Evolutionary conservation across 306 rosid species (phyloP).

Genomic region (Prosopis cineraria): DNA sequence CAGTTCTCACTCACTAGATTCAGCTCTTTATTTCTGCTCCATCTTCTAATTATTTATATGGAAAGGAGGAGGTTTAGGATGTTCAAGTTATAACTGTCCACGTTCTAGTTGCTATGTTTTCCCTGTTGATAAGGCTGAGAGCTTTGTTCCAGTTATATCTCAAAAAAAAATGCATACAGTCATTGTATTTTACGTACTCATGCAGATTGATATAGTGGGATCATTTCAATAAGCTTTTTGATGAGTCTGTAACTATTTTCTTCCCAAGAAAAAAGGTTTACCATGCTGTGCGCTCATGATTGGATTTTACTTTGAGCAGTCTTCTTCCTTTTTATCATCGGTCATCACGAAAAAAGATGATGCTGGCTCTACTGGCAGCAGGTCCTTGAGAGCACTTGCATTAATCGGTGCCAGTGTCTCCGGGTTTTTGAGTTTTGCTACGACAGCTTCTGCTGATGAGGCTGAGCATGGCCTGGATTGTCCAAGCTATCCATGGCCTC

Average conservation of each 20-base stretch:
- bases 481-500: conserved; percentile 98
- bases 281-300: conserved; percentile 10
- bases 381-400: conserved; percentile 80
- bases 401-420: conserved; percentile 86
- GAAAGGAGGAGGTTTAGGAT: not conserved
- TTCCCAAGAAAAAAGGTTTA: not conserved
- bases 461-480: conserved; percentile 93
- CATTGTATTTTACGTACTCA: not conserved
- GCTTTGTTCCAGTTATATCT: not conserved
- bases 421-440: conserved; percentile 75
- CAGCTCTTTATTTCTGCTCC: not conserved
- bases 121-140: not conserved
- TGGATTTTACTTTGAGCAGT: conserved; percentile 47
- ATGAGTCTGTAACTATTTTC: not conserved
- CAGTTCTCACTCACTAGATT: not conserved
- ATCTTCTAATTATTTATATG: not conserved
- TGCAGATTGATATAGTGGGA: not conserved
- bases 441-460: conserved; percentile 87
- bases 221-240: conserved; percentile 1
- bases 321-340: conserved; percentile 53
- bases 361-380: conserved; percentile 55
- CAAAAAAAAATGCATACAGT: not conserved
- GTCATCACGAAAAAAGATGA: conserved; percentile 59
- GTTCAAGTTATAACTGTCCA: not conserved
- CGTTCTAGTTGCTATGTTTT: not conserved